Percentiles rank a stretch among this genome's conserved stretches.
Conservation (phyloP, 2,329 filamentous ascomycete genomes). For the Colletotrichum tofieldiae region DNA sequence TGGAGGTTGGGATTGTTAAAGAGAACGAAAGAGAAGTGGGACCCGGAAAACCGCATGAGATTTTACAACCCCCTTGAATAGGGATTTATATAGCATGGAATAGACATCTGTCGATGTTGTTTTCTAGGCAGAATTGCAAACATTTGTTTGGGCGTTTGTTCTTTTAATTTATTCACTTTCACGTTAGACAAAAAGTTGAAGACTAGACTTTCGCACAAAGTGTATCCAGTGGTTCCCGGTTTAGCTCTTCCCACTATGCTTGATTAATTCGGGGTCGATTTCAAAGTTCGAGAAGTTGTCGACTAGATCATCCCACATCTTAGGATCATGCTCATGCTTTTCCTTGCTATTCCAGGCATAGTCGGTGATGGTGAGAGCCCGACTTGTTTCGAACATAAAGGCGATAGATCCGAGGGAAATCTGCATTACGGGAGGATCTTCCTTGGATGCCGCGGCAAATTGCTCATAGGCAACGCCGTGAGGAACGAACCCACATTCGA, state of each 20-base stretch:
- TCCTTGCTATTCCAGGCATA: slow-evolving; percentile 63
- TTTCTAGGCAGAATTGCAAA: not conserved
- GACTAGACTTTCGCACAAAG: not conserved
- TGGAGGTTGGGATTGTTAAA: slow-evolving; percentile 47
- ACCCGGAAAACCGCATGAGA: slow-evolving; percentile 48
- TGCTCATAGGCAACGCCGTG: slow-evolving; percentile 65
- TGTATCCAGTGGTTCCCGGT: rapidly evolving
- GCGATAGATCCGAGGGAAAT: slow-evolving; percentile 64
- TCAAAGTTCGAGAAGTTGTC: slow-evolving; percentile 62
- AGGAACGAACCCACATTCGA: slow-evolving; percentile 60
- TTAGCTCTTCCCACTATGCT: not conserved
- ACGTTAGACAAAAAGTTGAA: not conserved
- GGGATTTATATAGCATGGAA: too few species aligned
- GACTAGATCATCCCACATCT: slow-evolving; percentile 69
- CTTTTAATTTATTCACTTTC: not conserved
- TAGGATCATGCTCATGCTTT: slow-evolving; percentile 61
- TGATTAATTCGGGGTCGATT: slow-evolving; percentile 4
- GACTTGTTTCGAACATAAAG: slow-evolving; percentile 67
- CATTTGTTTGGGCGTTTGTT: not conserved
- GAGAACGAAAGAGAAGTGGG: slow-evolving; percentile 48
- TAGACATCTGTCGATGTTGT: not conserved
- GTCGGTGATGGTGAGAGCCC: slow-evolving; percentile 71
- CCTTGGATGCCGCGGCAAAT: slow-evolving; percentile 64
- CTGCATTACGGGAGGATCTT: slow-evolving; percentile 59
- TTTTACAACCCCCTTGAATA: slow-evolving; percentile 47